These are phyloP conservation scores for Hortiboletus campestris DNA, from an alignment of 768 basidiomycete genomes.

Conservation along the genomic window DNA sequence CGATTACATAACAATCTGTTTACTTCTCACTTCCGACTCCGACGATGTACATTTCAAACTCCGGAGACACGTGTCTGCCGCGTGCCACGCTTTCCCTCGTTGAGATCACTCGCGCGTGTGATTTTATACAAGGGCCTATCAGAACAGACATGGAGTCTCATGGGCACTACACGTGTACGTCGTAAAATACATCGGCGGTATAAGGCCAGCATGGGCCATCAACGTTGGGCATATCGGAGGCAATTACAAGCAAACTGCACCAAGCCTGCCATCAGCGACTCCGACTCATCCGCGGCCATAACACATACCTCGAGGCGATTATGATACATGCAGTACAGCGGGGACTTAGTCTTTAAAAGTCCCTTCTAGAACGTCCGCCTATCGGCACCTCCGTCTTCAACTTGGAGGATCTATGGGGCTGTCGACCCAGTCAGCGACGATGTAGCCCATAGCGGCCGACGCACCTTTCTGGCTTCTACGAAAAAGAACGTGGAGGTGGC, in stretches of 20 bases:
- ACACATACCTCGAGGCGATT: conserved; percentile 14
- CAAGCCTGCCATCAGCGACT: neutral
- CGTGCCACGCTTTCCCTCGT: conserved; percentile 13
- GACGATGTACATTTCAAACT: conserved; percentile 10
- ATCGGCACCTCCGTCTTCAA: neutral
- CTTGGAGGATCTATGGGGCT: conserved; percentile 23
- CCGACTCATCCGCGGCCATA: neutral
- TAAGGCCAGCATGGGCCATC: too few relatives aligned
- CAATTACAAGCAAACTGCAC: conserved; percentile 15
- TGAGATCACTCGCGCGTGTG: conserved; percentile 25
- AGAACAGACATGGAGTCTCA: neutral
- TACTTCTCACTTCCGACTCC: conserved; percentile 21
- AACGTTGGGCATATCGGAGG: neutral
- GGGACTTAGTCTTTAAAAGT: conserved; percentile 31
- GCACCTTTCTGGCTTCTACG: conserved; percentile 28
- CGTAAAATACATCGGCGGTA: neutral
- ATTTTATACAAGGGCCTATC: neutral
- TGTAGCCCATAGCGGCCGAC: conserved; percentile 2
- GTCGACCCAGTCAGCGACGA: conserved; percentile 7
- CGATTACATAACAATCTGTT: conserved; percentile 22
- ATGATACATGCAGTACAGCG: conserved; percentile 23
- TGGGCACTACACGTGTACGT: conserved; percentile 19
- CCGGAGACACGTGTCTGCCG: conserved; percentile 25
- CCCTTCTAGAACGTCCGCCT: conserved; percentile 13
- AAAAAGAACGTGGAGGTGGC: conserved; percentile 31